Percentiles rank a stretch among this genome's conserved stretches.
Conservation (phyloP, 2,329 filamentous ascomycete genomes). For the Aureobasidium sp. region DNA sequence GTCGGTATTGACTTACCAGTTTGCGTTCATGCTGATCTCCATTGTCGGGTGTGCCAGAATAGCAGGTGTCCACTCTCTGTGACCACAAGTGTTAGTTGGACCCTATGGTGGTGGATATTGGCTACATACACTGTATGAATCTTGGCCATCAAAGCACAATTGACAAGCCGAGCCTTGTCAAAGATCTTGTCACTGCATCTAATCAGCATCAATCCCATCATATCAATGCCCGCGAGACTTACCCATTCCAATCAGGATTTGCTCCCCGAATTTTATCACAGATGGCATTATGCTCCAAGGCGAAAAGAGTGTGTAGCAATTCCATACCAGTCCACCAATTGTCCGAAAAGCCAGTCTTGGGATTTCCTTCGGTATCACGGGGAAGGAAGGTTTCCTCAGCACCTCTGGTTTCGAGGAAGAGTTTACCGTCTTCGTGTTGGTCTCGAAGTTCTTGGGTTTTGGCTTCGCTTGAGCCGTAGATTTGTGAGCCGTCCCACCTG, state of each 20-base stretch:
- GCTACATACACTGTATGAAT: conserved; percentile 46
- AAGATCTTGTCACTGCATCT: conserved; percentile 43
- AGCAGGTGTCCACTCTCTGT: conserved; percentile 52
- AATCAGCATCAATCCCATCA: not conserved
- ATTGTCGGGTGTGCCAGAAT: conserved; percentile 51
- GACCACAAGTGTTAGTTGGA: not conserved
- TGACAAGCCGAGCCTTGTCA: conserved; percentile 50
- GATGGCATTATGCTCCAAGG: conserved; percentile 52
- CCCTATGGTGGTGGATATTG: not conserved
- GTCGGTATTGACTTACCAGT: conserved; percentile 44
- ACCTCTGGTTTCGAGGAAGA: conserved; percentile 18
- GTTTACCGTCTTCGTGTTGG: conserved; percentile 22
- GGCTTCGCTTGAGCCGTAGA: conserved; percentile 49
- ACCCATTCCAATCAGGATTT: conserved; percentile 39
- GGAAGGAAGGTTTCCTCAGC: conserved; percentile 44
- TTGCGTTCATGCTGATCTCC: conserved; percentile 49
- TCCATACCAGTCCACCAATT: conserved; percentile 57
- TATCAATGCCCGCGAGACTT: not conserved
- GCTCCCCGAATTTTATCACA: conserved; percentile 42
- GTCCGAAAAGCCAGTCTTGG: conserved; percentile 46
- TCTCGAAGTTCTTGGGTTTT: conserved; percentile 42
- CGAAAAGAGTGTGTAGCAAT: conserved; percentile 53
- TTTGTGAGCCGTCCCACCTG: conserved; percentile 56
- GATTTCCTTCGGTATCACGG: conserved; percentile 41
- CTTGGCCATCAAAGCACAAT: conserved; percentile 55